Percentiles rank a stretch among this genome's conserved stretches.
Evolutionary conservation across 2,329 filamentous ascomycete species (phyloP).

Genomic region (Exophiala lecanii-corni): DNA sequence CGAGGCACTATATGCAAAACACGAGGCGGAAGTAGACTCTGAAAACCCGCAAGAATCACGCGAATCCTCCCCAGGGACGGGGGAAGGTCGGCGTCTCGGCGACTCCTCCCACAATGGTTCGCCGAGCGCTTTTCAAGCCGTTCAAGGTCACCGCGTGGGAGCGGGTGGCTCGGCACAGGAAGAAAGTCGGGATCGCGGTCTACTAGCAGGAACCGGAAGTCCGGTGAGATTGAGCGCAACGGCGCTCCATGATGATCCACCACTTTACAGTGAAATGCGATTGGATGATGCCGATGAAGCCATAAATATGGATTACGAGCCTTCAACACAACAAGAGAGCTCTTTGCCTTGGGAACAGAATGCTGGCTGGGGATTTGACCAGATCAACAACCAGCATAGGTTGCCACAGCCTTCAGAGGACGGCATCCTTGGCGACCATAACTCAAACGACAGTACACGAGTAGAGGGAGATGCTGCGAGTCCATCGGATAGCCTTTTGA

Average conservation of each 20-base stretch:
- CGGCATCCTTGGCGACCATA: slow-evolving; percentile 18
- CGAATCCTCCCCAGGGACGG: slow-evolving; percentile 52
- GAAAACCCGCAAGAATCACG: slow-evolving; percentile 40
- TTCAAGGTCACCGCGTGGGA: slow-evolving; percentile 65
- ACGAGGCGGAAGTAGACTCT: slow-evolving; percentile 47
- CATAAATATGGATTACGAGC: slow-evolving; percentile 9
- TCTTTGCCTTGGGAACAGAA: slow-evolving; percentile 2
- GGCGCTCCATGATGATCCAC: slow-evolving; percentile 27
- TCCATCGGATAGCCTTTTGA: slow-evolving; percentile 9
- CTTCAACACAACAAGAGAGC: neutral
- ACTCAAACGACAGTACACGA: slow-evolving; percentile 23
- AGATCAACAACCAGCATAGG: slow-evolving; percentile 3
- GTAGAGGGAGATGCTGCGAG: slow-evolving; percentile 19
- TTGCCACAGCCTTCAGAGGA: slow-evolving; percentile 18
- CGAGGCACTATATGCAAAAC: slow-evolving; percentile 63
- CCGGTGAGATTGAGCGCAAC: slow-evolving; percentile 16
- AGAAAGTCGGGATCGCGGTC: slow-evolving; percentile 32
- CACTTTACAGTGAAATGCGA: slow-evolving; percentile 29
- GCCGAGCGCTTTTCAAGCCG: slow-evolving; percentile 76
- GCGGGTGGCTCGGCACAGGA: slow-evolving; percentile 53
- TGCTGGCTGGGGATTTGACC: slow-evolving; percentile 13
- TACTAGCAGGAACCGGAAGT: slow-evolving; percentile 26
- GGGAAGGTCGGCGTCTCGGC: slow-evolving; percentile 85
- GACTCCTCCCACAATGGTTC: slow-evolving; percentile 83
- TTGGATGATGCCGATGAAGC: slow-evolving; percentile 14